A percentile compares a stretch with the other conserved stretches of the same genome.
phyloP scores from a whole-genome alignment of 1,139 yeast genomes.

The Starmera stellimalicola region DNA sequence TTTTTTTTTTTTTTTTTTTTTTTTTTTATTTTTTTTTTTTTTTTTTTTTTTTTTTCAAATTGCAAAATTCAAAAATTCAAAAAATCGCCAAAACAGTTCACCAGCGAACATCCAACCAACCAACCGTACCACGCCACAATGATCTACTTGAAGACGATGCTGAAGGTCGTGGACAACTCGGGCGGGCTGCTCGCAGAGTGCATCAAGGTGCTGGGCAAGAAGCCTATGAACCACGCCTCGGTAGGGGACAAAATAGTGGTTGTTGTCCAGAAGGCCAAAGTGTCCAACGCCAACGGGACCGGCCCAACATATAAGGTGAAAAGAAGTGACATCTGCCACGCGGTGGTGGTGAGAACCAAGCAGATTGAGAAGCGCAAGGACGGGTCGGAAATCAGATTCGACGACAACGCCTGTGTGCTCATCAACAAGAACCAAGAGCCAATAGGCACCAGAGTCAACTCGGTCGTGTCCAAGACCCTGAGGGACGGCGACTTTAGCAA shows the following conservation, averaged over 20 bases:
- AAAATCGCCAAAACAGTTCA: too few species aligned
- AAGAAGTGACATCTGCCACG: constrained; percentile 94
- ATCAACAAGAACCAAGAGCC: constrained; percentile 87
- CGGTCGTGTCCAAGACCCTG: constrained; percentile 88
- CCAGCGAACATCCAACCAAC: too few species aligned
- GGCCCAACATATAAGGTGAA: constrained; percentile 76
- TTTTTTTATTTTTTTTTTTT: too few species aligned
- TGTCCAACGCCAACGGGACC: constrained; percentile 50
- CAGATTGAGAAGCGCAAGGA: constrained; percentile 80
- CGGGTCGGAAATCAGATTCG: constrained; percentile 81
- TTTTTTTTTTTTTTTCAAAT: too few species aligned
- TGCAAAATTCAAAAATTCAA: too few species aligned
- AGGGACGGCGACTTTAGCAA: constrained; percentile 79
- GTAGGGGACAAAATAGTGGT: constrained; percentile 92
- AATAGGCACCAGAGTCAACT: constrained; percentile 85
- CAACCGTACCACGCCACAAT: constrained; percentile 25
- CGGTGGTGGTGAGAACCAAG: constrained; percentile 88
- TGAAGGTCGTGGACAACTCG: constrained; percentile 88
- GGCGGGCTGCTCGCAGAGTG: constrained; percentile 96
- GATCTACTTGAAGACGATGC: constrained; percentile 83
- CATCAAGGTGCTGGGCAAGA: constrained; percentile 86
- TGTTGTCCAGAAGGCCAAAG: constrained; percentile 88
- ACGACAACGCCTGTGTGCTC: constrained; percentile 95
- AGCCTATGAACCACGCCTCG: constrained; percentile 73
- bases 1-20: too few species aligned